phyloP scores from a whole-genome alignment of 176 grass and related monocot species.

The Rhynchospora pubera region DNA sequence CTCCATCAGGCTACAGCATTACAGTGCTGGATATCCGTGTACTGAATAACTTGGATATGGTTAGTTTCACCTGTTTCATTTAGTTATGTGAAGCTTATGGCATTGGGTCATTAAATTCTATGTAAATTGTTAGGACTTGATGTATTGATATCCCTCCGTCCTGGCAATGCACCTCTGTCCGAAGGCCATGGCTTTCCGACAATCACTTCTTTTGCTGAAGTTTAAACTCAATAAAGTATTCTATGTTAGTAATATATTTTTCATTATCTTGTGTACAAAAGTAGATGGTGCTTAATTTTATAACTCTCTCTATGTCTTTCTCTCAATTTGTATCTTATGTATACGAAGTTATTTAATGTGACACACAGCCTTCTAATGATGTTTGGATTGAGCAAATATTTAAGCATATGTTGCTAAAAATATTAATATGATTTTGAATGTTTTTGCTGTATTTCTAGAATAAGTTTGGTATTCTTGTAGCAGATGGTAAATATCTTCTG shows the following conservation, averaged over 20 bases:
- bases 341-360: background rate
- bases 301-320: background rate
- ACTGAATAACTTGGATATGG: background rate
- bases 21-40: background rate
- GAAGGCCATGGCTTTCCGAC: constrained; percentile 60
- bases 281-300: background rate
- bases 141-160: constrained; percentile 65
- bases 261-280: background rate
- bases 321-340: background rate
- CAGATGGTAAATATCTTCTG: too few relatives aligned
- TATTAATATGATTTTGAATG: background rate
- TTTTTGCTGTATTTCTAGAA: constrained; percentile 16
- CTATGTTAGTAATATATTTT: background rate
- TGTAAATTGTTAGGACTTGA: constrained; percentile 44
- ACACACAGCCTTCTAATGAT: background rate
- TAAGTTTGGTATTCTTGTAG: constrained; percentile 28
- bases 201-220: constrained; percentile 56
- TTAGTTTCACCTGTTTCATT: background rate
- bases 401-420: background rate
- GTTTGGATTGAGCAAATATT: background rate
- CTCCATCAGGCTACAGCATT: background rate
- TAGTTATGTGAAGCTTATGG: background rate
- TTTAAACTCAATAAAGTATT: constrained; percentile 30
- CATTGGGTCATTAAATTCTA: background rate
- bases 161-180: constrained; percentile 57